These are phyloP conservation scores for Metschnikowia picachoensis DNA, from an alignment of 805 yeast species.

Conservation along the genomic window DNA sequence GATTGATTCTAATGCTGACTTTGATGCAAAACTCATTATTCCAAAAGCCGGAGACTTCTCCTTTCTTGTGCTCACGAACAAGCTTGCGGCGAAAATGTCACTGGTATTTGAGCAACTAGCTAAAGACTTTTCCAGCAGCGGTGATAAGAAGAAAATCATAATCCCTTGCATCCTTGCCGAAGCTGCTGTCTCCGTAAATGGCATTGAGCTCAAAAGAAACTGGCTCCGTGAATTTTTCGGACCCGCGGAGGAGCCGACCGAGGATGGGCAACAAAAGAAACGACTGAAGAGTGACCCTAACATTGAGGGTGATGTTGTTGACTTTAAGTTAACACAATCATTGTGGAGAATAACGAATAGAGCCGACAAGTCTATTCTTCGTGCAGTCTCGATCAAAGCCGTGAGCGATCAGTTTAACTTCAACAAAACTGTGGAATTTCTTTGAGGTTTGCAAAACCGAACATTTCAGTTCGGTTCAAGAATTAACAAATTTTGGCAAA, in stretches of 20 bases:
- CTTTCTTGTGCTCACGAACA: slow-evolving; percentile 25
- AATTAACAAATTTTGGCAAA: no score
- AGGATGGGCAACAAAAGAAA: slow-evolving; percentile 6
- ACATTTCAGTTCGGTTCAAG: no score
- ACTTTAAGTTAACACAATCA: slow-evolving; percentile 38
- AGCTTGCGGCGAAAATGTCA: slow-evolving; percentile 20
- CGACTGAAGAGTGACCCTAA: slow-evolving; percentile 4
- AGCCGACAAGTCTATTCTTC: slow-evolving; percentile 23
- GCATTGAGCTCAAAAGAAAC: slow-evolving; percentile 28
- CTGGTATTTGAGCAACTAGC: slow-evolving; percentile 23
- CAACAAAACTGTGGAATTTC: slow-evolving; percentile 17
- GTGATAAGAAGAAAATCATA: slow-evolving; percentile 18
- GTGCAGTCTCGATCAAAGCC: slow-evolving; percentile 30
- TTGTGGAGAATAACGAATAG: slow-evolving; percentile 38
- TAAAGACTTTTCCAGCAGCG: slow-evolving; percentile 18
- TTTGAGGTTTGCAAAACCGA: slow-evolving; percentile 5
- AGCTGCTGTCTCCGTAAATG: slow-evolving; percentile 32
- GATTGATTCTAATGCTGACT: slow-evolving; percentile 22
- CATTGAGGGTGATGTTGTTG: slow-evolving; percentile 37
- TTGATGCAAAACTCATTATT: slow-evolving; percentile 32
- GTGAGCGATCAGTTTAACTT: slow-evolving; percentile 23
- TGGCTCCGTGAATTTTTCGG: slow-evolving; percentile 33
- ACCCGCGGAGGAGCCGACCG: slow-evolving; percentile 1
- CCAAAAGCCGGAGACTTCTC: slow-evolving; percentile 25
- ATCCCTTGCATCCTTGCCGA: slow-evolving; percentile 26